Percentiles rank a stretch among this genome's conserved stretches.
These are phyloP conservation scores for Tetrapisispora iriomotensis DNA, from an alignment of 805 yeast species.

Conservation along the genomic window DNA sequence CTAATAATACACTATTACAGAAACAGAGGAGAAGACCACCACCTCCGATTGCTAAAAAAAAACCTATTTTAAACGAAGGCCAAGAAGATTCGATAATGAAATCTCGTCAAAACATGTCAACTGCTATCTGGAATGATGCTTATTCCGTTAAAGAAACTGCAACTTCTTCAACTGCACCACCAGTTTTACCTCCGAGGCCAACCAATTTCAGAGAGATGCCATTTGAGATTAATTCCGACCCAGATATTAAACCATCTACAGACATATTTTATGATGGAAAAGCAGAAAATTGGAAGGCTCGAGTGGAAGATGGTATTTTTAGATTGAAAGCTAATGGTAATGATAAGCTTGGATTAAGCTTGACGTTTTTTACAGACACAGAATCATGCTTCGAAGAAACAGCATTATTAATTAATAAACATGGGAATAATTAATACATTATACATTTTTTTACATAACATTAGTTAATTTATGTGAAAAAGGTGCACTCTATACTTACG, in stretches of 20 bases:
- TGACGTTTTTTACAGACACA: slow-evolving; percentile 27
- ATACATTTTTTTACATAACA: too few species aligned
- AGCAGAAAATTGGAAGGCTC: slow-evolving; percentile 46
- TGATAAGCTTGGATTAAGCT: slow-evolving; percentile 6
- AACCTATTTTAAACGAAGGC: slow-evolving; percentile 5
- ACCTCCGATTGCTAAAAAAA: slow-evolving; percentile 19
- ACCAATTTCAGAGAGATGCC: slow-evolving; percentile 4
- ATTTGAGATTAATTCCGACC: not conserved
- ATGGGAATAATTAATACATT: slow-evolving; percentile 3
- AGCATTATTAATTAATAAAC: slow-evolving; percentile 2
- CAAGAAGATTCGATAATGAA: not conserved
- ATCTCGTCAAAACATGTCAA: not conserved
- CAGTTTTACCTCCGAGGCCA: slow-evolving; percentile 23
- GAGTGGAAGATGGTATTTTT: slow-evolving; percentile 35
- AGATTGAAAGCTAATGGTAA: slow-evolving; percentile 13
- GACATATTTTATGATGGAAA: slow-evolving; percentile 35
- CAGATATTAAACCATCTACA: slow-evolving; percentile 15
- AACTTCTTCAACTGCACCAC: slow-evolving; percentile 1
- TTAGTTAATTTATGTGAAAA: too few species aligned
- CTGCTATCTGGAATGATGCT: not conserved
- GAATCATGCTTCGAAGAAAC: slow-evolving; percentile 15
- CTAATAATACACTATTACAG: not conserved
- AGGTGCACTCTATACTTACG: too few species aligned
- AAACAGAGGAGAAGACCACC: slow-evolving; percentile 16
- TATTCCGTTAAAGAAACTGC: not conserved